A percentile compares a stretch with the other conserved stretches of the same genome.
These are phyloP conservation scores for Glycine latifolia DNA, from an alignment of 306 rosid species.

Conservation along the genomic window DNA sequence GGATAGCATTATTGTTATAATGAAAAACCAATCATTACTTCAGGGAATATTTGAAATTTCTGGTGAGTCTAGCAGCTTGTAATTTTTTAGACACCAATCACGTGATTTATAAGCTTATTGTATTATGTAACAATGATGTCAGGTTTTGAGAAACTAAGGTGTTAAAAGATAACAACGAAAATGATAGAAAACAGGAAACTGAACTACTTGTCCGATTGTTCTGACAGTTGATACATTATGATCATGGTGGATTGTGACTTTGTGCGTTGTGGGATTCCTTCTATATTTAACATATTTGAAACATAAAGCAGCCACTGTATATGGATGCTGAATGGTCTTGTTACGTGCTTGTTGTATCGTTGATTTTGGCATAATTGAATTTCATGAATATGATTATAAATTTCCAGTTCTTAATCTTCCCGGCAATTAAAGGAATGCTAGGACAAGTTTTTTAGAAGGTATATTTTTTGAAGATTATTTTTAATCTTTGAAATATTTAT, in stretches of 20 bases:
- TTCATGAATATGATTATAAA: not conserved
- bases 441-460: no score
- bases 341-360: not conserved
- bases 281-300: not conserved
- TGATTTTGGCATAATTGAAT: not conserved
- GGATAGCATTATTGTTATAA: no score
- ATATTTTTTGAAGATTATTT: no score
- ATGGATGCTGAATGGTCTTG: not conserved
- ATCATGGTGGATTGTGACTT: no score
- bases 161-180: conserved; percentile 6
- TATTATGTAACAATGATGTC: not conserved
- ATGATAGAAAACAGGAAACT: conserved; percentile 9
- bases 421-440: no score
- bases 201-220: not conserved
- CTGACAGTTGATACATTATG: not conserved
- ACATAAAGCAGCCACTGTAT: conserved; percentile 9
- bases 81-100: not conserved
- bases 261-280: conserved; percentile 5
- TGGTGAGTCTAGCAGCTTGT: not conserved
- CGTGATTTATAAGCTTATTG: conserved; percentile 8
- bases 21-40: no score
- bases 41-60: not conserved
- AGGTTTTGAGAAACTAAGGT: conserved; percentile 21
- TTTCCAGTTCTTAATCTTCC: no score
- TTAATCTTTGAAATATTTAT: not conserved